Evolutionary conservation across 2,329 filamentous ascomycete genomes (phyloP), one percentile per base, ranked within the genome.

Genomic region (Amauroascus niger): DNA sequence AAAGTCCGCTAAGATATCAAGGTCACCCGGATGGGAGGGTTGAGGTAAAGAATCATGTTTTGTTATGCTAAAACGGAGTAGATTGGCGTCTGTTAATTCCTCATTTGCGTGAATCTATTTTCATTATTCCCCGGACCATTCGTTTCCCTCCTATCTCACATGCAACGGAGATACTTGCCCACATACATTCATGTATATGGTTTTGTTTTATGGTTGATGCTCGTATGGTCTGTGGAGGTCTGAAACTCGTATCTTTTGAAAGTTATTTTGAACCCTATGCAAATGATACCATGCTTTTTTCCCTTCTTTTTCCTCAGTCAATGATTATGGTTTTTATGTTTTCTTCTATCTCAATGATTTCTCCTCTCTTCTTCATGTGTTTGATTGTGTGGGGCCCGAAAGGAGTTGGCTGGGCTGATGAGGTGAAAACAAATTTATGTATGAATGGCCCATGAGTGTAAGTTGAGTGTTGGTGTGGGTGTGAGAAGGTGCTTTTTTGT

Each of bases 151-250:
- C n/a, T 40, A 20, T 14, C 48, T 35, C 18, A 41, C 37, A 50
- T 26, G 48, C 48, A 32, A n/a, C 48, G 6, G 30, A n/a, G 4
- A 41, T 71, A 71, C 70, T 68, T 71, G 14, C 28, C 9, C 37
- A 26, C n/a, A 3, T 26, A 22, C 8, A 6, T 48, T 18, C 24
- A 6, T 40, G 58, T 62, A 49, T 54, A 60, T 35, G 32, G 6
- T 56, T 60, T 59, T 56, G 51, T 52, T 43, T 54, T 55, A 56
- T 47, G 58, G 61, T 65, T 65, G 64, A 66, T 66, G 20, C 18
- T 47, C 49, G 20, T 28, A 39, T 39, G 37, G 47, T 35, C 32
- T 39, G 55, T 52, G 52, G 43, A 54, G 39, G 35, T 33, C 45
- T 41, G 40, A 49, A n/a, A 39, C 22, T 48, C 30, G 28, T 58